These are phyloP conservation scores for Aethionema arabicum DNA, from an alignment of 345 rosid species.

Conservation along the genomic window DNA sequence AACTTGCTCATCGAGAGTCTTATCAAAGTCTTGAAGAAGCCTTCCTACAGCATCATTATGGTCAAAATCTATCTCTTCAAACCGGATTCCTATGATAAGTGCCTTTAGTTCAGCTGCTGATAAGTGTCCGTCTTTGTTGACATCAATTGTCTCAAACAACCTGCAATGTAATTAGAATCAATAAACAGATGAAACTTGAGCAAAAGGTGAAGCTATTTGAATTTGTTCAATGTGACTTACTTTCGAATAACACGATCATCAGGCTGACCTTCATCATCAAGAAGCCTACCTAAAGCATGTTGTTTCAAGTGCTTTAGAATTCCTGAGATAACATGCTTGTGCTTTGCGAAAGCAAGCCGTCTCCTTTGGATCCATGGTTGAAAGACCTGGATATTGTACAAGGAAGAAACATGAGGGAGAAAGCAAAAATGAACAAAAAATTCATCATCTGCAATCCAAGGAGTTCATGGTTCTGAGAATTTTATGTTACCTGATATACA, in stretches of 20 bases:
- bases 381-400: slow-evolving; percentile 41
- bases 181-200: slow-evolving; percentile 5
- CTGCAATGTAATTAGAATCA: slow-evolving; percentile 36
- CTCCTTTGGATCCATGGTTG: slow-evolving; percentile 94
- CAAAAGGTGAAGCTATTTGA: slow-evolving; percentile 1
- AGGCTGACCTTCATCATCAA: slow-evolving; percentile 59
- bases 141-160: slow-evolving; percentile 68
- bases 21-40: slow-evolving; percentile 71
- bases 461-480: background rate
- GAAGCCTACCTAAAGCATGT: slow-evolving; percentile 69
- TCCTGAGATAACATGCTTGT: slow-evolving; percentile 72
- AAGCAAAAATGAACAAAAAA: background rate
- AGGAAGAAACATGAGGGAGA: slow-evolving; percentile 19
- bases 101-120: slow-evolving; percentile 64
- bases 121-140: slow-evolving; percentile 45
- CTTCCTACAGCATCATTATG: slow-evolving; percentile 59
- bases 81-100: slow-evolving; percentile 66
- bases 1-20: slow-evolving; percentile 40
- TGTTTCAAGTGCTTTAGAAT: slow-evolving; percentile 60
- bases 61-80: slow-evolving; percentile 75
- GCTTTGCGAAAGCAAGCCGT: slow-evolving; percentile 69
- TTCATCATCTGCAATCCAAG: background rate
- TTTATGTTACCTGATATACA: slow-evolving; percentile 70
- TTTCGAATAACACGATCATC: slow-evolving; percentile 42
- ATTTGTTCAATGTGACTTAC: slow-evolving; percentile 42